These are phyloP conservation scores for Syzygium aqueum DNA, from an alignment of 345 rosid species.

Conservation along the genomic window DNA sequence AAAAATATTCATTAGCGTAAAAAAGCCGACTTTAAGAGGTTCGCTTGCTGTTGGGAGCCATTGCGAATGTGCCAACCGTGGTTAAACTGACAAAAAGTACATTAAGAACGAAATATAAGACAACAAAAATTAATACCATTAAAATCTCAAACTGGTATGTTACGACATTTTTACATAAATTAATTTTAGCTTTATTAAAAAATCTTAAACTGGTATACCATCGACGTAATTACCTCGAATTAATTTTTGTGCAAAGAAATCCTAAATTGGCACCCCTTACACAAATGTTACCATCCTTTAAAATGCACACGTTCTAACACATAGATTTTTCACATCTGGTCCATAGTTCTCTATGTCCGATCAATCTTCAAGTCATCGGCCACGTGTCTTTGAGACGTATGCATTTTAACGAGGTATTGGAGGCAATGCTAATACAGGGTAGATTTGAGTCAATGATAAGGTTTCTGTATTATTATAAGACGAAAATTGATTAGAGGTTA, in stretches of 20 bases:
- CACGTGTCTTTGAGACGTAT: too few relatives aligned
- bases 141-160: not conserved
- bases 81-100: too few relatives aligned
- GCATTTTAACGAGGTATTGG: not conserved
- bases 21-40: not conserved
- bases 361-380: not conserved
- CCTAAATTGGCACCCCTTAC: not conserved
- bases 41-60: not conserved
- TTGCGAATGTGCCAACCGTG: too few relatives aligned
- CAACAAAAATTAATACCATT: not conserved
- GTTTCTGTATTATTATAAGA: not conserved
- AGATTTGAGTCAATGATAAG: not conserved
- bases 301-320: not conserved
- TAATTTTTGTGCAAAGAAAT: not conserved
- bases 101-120: not conserved
- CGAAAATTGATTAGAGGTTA: too few relatives aligned
- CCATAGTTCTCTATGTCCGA: too few relatives aligned
- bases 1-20: not conserved
- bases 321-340: not conserved
- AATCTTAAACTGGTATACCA: not conserved
- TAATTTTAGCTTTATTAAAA: not conserved
- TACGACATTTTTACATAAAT: not conserved
- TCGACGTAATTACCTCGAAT: not conserved
- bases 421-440: not conserved
- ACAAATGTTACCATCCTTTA: not conserved